Conservation (phyloP, 1,139 yeast species). For the Yamadazyma sp. region DNA sequence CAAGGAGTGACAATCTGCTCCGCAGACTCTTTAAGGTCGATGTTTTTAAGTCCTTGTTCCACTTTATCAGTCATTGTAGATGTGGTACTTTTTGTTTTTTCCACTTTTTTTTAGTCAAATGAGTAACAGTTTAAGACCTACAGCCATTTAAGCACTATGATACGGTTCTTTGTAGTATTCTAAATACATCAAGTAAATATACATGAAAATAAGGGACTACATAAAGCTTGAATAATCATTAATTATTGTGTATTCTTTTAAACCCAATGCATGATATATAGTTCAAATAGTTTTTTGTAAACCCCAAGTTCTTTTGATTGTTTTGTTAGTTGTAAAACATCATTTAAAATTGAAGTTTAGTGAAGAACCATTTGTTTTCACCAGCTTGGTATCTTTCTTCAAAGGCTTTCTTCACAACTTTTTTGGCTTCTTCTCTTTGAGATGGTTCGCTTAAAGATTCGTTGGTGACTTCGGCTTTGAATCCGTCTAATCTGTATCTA, state of each 20-base stretch:
- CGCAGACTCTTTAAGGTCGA: constrained; percentile 25
- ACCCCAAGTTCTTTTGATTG: constrained; percentile 16
- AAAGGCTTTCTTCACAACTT: constrained; percentile 97
- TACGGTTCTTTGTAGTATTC: constrained; percentile 14
- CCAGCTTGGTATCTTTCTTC: constrained; percentile 99
- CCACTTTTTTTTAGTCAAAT: not conserved
- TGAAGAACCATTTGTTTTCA: constrained; percentile 99
- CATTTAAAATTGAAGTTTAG: constrained; percentile 92
- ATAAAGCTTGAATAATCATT: constrained; percentile 16
- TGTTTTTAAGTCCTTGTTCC: constrained; percentile 26
- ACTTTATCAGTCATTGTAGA: constrained; percentile 16
- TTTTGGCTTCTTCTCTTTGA: constrained; percentile 98
- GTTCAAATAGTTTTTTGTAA: constrained; percentile 22
- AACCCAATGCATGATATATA: constrained; percentile 36
- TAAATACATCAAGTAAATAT: constrained; percentile 18
- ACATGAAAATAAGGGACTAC: constrained; percentile 17
- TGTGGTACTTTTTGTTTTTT: constrained; percentile 1
- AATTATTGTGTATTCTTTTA: constrained; percentile 25
- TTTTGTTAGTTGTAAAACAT: constrained; percentile 62
- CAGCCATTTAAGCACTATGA: no score
- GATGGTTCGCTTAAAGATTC: constrained; percentile 98
- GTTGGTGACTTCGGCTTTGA: constrained; percentile 88
- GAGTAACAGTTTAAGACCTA: not conserved
- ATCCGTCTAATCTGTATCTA: constrained; percentile 96
- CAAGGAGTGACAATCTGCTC: constrained; percentile 91